These are phyloP conservation scores for Arxiozyma bovina DNA, from an alignment of 1,139 yeast species.

Conservation along the genomic window DNA sequence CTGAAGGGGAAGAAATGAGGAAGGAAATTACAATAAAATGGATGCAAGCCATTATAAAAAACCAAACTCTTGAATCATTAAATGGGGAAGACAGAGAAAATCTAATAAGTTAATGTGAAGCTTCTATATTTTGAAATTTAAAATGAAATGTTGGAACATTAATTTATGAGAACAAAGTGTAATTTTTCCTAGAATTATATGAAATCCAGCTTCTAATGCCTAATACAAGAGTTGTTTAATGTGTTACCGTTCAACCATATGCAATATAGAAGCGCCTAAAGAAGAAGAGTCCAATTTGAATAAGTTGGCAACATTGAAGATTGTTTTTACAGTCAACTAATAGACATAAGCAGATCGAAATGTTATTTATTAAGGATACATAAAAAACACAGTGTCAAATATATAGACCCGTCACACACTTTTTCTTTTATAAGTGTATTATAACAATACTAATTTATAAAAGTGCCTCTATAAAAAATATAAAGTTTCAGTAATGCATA, in stretches of 20 bases:
- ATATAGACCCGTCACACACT: too few species aligned
- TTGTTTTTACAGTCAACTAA: too few species aligned
- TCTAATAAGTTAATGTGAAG: too few species aligned
- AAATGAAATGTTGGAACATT: too few species aligned
- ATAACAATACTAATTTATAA: background rate
- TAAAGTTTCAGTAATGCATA: background rate
- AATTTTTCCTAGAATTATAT: too few species aligned
- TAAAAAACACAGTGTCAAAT: too few species aligned
- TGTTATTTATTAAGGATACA: too few species aligned
- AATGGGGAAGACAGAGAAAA: background rate
- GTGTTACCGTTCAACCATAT: background rate
- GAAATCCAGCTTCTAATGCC: too few species aligned
- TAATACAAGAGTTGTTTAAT: background rate
- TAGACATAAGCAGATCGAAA: background rate
- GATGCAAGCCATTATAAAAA: background rate
- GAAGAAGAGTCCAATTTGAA: background rate
- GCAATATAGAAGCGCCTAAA: background rate
- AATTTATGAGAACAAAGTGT: background rate
- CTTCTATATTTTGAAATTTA: background rate
- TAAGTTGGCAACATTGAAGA: background rate
- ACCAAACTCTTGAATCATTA: background rate
- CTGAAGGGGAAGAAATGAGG: background rate
- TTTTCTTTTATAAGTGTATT: too few species aligned
- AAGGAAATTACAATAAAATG: background rate
- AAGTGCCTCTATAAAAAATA: background rate